These are phyloP conservation scores for Mucor lusitanicus DNA, from an alignment of 371 early-diverging fungal species.

Conservation along the genomic window DNA sequence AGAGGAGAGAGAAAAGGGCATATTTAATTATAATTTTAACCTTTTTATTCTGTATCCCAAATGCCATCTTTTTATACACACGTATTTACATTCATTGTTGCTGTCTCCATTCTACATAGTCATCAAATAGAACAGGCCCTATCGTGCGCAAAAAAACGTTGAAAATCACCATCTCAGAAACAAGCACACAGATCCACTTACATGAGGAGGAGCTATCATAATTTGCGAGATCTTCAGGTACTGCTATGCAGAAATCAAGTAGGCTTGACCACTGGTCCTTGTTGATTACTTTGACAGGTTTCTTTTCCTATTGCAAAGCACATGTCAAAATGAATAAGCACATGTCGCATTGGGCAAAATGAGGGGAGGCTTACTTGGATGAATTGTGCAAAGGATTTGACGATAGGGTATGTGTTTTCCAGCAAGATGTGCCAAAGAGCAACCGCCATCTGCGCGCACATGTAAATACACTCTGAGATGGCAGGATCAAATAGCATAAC, in stretches of 20 bases:
- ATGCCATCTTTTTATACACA: neutral
- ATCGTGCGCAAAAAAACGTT: neutral
- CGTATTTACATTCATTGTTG: constrained; percentile 11
- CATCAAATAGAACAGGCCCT: constrained; percentile 52
- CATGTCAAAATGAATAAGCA: neutral
- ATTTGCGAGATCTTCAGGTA: constrained; percentile 30
- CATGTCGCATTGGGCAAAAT: neutral
- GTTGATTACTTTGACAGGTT: constrained; percentile 47
- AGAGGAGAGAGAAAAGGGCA: neutral
- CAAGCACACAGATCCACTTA: constrained; percentile 12
- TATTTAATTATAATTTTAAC: too few relatives aligned
- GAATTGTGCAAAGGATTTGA: constrained; percentile 32
- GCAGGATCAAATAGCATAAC: neutral
- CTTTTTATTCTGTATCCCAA: neutral
- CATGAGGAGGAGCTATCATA: constrained; percentile 47
- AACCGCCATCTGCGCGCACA: constrained; percentile 26
- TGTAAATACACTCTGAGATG: neutral
- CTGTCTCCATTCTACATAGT: constrained; percentile 42
- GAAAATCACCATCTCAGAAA: neutral
- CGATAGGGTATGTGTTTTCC: constrained; percentile 24
- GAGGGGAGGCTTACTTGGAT: constrained; percentile 23
- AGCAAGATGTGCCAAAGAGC: constrained; percentile 42
- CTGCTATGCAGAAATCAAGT: constrained; percentile 35
- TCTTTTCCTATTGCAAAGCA: constrained; percentile 18
- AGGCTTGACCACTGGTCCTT: constrained; percentile 52